These are phyloP conservation scores for Blastocystis sp. DNA, from an alignment of 352 stramenopile species.

Conservation along the genomic window DNA sequence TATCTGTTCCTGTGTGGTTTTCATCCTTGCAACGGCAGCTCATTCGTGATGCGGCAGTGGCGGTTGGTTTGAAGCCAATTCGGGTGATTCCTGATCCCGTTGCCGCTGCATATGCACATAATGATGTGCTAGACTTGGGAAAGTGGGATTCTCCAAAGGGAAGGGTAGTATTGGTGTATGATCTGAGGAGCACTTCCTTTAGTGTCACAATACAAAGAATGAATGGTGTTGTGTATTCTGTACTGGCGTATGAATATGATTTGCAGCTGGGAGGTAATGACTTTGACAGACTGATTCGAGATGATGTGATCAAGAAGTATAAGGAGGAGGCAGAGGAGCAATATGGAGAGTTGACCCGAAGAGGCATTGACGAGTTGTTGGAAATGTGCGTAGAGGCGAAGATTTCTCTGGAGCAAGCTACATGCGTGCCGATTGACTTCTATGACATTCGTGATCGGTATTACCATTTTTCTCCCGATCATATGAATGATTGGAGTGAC, in stretches of 20 bases:
- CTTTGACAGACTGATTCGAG: conserved; percentile 2
- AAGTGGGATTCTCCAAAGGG: conserved; percentile 69
- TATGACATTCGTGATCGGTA: too few relatives aligned
- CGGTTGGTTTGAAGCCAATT: conserved; percentile 93
- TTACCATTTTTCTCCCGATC: too few relatives aligned
- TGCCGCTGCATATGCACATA: conserved; percentile 75
- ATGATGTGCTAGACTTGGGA: not conserved
- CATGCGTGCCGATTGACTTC: too few relatives aligned
- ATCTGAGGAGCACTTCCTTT: conserved; percentile 78
- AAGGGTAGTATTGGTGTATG: conserved; percentile 73
- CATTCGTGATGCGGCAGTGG: conserved; percentile 97
- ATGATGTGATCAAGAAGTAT: not conserved
- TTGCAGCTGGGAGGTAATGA: conserved; percentile 89
- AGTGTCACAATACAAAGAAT: conserved; percentile 98
- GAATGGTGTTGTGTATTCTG: conserved; percentile 95
- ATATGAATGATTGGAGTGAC: too few relatives aligned
- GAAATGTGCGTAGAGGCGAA: conserved; percentile 37
- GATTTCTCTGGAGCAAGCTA: too few relatives aligned
- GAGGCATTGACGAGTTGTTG: not conserved
- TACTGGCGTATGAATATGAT: conserved; percentile 95
- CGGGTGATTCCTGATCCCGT: conserved; percentile 84
- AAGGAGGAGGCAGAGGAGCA: not conserved
- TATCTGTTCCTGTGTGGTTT: conserved; percentile 85
- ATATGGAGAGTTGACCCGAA: not conserved
- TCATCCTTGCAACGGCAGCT: conserved; percentile 98